Conservation (phyloP, 352 stramenopile genomes). For the Pythium diclinum region DNA sequence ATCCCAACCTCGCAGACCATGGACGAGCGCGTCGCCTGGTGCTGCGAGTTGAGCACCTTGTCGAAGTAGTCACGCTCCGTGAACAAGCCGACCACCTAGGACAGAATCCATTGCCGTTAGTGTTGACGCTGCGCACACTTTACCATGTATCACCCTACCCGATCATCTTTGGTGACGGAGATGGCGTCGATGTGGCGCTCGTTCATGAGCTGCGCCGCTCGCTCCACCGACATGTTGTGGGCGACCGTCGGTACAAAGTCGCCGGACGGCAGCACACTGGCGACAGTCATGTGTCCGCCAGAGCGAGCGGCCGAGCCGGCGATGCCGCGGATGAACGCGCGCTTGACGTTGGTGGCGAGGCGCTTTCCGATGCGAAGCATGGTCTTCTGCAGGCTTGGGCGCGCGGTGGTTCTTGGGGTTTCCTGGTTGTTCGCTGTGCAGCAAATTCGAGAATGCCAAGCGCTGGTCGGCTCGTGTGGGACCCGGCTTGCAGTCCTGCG, state of each 20-base stretch:
- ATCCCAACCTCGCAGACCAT: constrained; percentile 37
- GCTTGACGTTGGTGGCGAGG: neutral
- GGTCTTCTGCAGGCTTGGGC: constrained; percentile 1
- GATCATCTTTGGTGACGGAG: constrained; percentile 35
- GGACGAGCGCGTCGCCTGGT: constrained; percentile 29
- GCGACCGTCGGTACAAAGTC: constrained; percentile 26
- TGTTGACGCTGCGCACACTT: neutral
- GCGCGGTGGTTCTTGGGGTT: neutral
- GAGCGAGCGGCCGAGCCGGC: neutral
- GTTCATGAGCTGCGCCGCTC: constrained; percentile 36
- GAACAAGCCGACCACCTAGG: constrained; percentile 38
- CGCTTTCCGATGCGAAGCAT: constrained; percentile 5
- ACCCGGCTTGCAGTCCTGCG: neutral
- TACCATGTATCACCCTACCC: constrained; percentile 11
- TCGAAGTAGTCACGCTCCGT: constrained; percentile 48
- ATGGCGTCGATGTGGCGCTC: constrained; percentile 35
- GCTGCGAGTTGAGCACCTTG: constrained; percentile 35
- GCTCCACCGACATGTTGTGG: constrained; percentile 36
- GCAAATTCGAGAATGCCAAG: constrained; percentile 4
- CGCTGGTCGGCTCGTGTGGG: neutral
- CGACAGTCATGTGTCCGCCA: constrained; percentile 14
- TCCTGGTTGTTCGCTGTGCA: neutral
- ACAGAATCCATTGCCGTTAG: neutral
- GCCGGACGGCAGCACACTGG: constrained; percentile 15
- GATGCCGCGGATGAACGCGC: constrained; percentile 12